phyloP scores from a whole-genome alignment of 495 filamentous ascomycete species.

The Neurospora sp. region DNA sequence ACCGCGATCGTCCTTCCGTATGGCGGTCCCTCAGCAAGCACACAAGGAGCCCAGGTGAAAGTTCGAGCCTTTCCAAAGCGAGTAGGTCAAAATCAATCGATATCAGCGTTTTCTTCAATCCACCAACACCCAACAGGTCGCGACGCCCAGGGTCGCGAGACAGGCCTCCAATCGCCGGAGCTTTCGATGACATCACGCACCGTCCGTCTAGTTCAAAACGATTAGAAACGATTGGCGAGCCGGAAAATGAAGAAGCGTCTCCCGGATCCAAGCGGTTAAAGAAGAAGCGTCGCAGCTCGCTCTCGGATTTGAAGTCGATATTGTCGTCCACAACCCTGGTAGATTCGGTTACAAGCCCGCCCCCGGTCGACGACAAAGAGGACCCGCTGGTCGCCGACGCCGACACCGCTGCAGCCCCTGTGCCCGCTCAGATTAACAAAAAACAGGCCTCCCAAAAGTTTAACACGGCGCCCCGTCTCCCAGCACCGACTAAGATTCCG shows the following conservation, averaged over 20 bases:
- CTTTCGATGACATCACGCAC: constrained; percentile 42
- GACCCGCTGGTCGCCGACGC: not conserved
- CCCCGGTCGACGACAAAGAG: not conserved
- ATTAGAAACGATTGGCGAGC: constrained; percentile 40
- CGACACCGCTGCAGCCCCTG: constrained; percentile 25
- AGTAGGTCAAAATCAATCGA: constrained; percentile 78
- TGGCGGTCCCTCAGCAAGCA: constrained; percentile 87
- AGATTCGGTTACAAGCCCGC: constrained; percentile 16
- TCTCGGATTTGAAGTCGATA: constrained; percentile 71
- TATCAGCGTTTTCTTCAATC: constrained; percentile 40
- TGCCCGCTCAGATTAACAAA: constrained; percentile 32
- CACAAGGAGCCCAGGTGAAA: constrained; percentile 45
- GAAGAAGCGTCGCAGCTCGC: constrained; percentile 81
- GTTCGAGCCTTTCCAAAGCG: constrained; percentile 47
- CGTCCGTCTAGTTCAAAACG: constrained; percentile 38
- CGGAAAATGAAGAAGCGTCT: constrained; percentile 26
- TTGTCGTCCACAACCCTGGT: constrained; percentile 40
- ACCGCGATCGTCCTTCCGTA: constrained; percentile 53
- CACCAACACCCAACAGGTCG: constrained; percentile 28
- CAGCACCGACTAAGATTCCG: constrained; percentile 34
- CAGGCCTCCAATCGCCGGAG: constrained; percentile 49
- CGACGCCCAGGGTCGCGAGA: constrained; percentile 60
- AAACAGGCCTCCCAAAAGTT: constrained; percentile 51
- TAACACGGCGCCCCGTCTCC: constrained; percentile 29
- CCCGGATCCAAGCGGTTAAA: constrained; percentile 35